Percentiles rank a stretch among this genome's conserved stretches.
Conservation (phyloP, 2,329 filamentous ascomycete genomes). For the Ceratocystis harringtonii region DNA sequence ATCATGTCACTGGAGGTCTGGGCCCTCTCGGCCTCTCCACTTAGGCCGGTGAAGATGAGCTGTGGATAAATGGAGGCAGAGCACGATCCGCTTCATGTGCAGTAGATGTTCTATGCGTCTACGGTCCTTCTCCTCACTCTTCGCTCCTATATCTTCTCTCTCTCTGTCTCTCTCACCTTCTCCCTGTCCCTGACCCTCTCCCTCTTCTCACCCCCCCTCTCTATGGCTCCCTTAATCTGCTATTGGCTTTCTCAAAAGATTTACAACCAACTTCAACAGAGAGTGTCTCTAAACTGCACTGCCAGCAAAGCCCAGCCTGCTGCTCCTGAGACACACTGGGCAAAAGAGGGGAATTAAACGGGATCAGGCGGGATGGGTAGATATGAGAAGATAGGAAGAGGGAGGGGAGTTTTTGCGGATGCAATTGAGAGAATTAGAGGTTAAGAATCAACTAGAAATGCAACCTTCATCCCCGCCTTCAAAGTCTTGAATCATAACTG, state of each 20-base stretch:
- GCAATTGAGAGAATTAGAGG: neutral
- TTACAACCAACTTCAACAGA: neutral
- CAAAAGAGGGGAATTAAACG: neutral
- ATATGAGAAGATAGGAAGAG: neutral
- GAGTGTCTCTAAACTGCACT: neutral
- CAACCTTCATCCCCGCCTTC: neutral
- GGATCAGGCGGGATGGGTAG: neutral
- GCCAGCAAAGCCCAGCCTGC: neutral
- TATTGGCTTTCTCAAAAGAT: neutral
- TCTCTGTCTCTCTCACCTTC: neutral
- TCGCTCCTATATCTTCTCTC: neutral
- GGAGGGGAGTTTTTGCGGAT: neutral
- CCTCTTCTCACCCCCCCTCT: neutral
- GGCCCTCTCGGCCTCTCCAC: neutral
- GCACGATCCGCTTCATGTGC: slow-evolving; percentile 2
- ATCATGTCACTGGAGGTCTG: neutral
- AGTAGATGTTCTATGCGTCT: neutral
- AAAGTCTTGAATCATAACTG: neutral
- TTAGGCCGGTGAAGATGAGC: neutral
- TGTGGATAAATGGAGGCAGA: neutral
- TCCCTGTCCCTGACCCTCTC: neutral
- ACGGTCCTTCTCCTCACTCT: neutral
- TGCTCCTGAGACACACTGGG: neutral
- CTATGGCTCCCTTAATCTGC: neutral
- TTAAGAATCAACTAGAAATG: neutral